Evolutionary conservation across 2,329 filamentous ascomycete genomes (phyloP).

Genomic region (Trichoderma pleuroti): DNA sequence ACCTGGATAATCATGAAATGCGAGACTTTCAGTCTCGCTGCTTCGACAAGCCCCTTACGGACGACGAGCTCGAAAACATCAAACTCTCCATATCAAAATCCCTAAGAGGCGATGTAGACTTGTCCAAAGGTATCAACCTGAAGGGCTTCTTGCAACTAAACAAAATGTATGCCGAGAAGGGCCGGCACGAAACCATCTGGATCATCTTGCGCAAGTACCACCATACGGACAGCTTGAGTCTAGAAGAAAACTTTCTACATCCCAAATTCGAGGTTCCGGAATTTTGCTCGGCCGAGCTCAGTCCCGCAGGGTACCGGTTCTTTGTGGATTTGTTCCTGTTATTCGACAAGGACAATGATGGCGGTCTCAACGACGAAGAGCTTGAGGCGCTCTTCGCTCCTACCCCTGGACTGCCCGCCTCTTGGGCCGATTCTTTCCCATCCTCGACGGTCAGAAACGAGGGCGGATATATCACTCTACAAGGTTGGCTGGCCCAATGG

Average conservation of each 20-base stretch:
- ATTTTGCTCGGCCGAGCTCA: conserved; percentile 88
- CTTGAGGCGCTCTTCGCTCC: conserved; percentile 85
- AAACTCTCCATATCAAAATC: conserved; percentile 77
- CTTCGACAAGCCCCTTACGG: conserved; percentile 80
- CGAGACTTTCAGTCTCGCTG: conserved; percentile 86
- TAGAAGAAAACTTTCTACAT: conserved; percentile 87
- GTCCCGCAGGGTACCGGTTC: conserved; percentile 91
- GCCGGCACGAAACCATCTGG: conserved; percentile 97
- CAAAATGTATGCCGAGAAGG: conserved; percentile 95
- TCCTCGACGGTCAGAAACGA: conserved; percentile 94
- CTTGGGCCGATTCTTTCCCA: conserved; percentile 89
- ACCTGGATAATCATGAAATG: conserved; percentile 85
- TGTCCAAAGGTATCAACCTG: conserved; percentile 72
- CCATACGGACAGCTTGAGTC: conserved; percentile 89
- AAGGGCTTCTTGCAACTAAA: conserved; percentile 85
- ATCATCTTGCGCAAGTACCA: conserved; percentile 92
- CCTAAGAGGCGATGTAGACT: conserved; percentile 58
- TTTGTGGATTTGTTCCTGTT: conserved; percentile 94
- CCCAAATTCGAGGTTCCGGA: conserved; percentile 93
- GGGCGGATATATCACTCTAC: conserved; percentile 88
- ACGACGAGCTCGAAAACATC: conserved; percentile 84
- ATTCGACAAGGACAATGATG: conserved; percentile 97
- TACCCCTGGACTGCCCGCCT: conserved; percentile 80
- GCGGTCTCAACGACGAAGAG: conserved; percentile 83
- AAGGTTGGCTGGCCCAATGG: conserved; percentile 98